These are phyloP conservation scores for Xeromyces bisporus DNA, from an alignment of 495 filamentous ascomycete genomes.

Conservation along the genomic window DNA sequence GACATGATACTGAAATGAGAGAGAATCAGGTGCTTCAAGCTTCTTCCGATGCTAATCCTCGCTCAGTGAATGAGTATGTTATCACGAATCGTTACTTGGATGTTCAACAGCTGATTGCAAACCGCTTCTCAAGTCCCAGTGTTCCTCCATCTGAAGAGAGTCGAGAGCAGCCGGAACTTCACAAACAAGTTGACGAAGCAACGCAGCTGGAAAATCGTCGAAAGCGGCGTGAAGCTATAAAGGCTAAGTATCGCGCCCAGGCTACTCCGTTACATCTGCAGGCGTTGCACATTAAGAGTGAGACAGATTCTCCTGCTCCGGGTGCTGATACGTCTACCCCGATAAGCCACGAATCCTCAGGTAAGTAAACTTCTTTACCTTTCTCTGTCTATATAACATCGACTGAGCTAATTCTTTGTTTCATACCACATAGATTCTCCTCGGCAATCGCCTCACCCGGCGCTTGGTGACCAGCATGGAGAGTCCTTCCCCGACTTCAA, in stretches of 20 bases:
- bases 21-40: slow-evolving; percentile 40
- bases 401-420: slow-evolving; percentile 1
- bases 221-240: slow-evolving; percentile 72
- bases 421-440: slow-evolving; percentile 10
- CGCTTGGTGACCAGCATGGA: slow-evolving; percentile 30
- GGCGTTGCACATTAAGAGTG: slow-evolving; percentile 47
- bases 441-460: slow-evolving; percentile 20
- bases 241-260: slow-evolving; percentile 61
- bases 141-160: slow-evolving; percentile 4
- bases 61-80: slow-evolving; percentile 29
- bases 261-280: slow-evolving; percentile 62
- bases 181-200: slow-evolving; percentile 52
- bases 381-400: background rate
- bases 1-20: slow-evolving; percentile 50
- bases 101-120: background rate
- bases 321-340: slow-evolving; percentile 21
- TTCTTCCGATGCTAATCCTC: slow-evolving; percentile 10
- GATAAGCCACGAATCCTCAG: slow-evolving; percentile 10
- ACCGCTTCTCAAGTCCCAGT: slow-evolving; percentile 2
- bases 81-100: background rate
- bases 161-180: slow-evolving; percentile 15
- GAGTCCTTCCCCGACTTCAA: slow-evolving; percentile 38
- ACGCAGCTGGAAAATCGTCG: slow-evolving; percentile 72
- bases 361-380: slow-evolving; percentile 7
- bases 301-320: slow-evolving; percentile 38